phyloP scores from a whole-genome alignment of 1,139 yeast genomes.

The Zygoascus meyerae region DNA sequence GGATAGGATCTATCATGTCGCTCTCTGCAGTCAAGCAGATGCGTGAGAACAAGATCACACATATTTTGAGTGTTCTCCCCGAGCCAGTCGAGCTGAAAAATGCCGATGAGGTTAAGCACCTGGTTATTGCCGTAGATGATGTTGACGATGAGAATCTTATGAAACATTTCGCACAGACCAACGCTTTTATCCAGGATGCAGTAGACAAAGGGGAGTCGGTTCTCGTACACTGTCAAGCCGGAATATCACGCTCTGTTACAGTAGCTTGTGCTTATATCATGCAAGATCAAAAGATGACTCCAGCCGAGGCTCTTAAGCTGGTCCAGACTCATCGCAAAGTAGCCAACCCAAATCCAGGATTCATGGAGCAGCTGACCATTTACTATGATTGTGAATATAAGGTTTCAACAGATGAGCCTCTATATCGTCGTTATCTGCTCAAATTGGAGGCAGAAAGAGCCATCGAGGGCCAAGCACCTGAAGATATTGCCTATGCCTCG shows the following conservation, averaged over 20 bases:
- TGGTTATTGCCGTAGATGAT: constrained; percentile 69
- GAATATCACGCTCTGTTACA: constrained; percentile 75
- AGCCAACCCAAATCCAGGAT: constrained; percentile 74
- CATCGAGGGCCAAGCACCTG: constrained; percentile 27
- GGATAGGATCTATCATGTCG: constrained; percentile 32
- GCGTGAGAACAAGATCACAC: constrained; percentile 43
- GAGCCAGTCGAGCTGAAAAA: constrained; percentile 34
- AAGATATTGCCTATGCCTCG: constrained; percentile 15
- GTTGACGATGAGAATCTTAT: constrained; percentile 54
- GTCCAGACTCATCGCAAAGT: constrained; percentile 54
- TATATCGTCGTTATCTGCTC: constrained; percentile 50
- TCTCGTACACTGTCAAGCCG: constrained; percentile 59
- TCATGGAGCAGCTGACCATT: constrained; percentile 61
- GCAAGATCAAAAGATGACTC: constrained; percentile 56
- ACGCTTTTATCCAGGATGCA: constrained; percentile 62
- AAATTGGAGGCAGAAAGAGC: constrained; percentile 33
- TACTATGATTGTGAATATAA: constrained; percentile 48
- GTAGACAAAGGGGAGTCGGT: constrained; percentile 34
- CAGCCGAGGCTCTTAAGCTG: constrained; percentile 64
- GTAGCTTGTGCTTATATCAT: constrained; percentile 72
- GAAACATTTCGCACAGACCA: constrained; percentile 53
- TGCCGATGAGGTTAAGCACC: constrained; percentile 42
- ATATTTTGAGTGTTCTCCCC: constrained; percentile 58
- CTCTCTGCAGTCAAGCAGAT: constrained; percentile 28
- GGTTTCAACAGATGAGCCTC: constrained; percentile 35